Evolutionary conservation across 169 alveolate species (phyloP), one percentile per base, ranked within the genome.

Genomic region (Eimeria necatrix): DNA sequence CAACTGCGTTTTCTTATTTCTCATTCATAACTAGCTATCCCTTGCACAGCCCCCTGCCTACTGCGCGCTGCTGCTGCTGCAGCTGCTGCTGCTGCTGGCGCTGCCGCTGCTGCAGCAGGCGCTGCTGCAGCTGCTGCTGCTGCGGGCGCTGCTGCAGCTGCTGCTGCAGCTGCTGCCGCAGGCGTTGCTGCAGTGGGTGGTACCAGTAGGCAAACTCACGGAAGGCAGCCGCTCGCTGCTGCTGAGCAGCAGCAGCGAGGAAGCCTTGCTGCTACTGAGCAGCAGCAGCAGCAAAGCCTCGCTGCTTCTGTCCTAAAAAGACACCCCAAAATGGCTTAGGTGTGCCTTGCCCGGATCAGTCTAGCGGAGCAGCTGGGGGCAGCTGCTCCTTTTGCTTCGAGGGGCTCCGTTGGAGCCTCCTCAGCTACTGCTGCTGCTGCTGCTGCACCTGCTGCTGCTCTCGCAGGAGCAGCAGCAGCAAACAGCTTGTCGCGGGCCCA

Each of bases 91-190:
- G 84, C 51, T 41, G 51, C 52, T 73, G 84, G 51, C 18, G 84
- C 51, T 73, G 84, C 84, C 9, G 56, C 51, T 73, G 56, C 84
- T n/a, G 84, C 84, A 8, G 84, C 41, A 22, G 24, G 51, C 2
- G 9, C 51, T 24, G 84, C 84, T 73, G 84, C 84, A 26, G 56
- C 46, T 41, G 56, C 84, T 56, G 68, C n/a, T n/a, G n/a, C n/a
- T n/a, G n/a, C n/a, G n/a, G n/a, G n/a, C n/a, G 18, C 52, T 5
- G 56, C 48, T 73, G 41, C 9, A 41, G 16, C n/a, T 22, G 84
- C 84, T 73, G 84, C 84, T 73, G 84, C 53, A n/a, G 84, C 84
- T 73, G 84, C 84, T 73, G 56, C 0, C 52, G 16, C 84, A n/a
- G n/a, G n/a, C n/a, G n/a, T 56, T 10, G 9, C n/a, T 56, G 68